Base-by-base conservation (phyloP, 805 yeast species). In the Metschnikowia bowlesiae region DNA sequence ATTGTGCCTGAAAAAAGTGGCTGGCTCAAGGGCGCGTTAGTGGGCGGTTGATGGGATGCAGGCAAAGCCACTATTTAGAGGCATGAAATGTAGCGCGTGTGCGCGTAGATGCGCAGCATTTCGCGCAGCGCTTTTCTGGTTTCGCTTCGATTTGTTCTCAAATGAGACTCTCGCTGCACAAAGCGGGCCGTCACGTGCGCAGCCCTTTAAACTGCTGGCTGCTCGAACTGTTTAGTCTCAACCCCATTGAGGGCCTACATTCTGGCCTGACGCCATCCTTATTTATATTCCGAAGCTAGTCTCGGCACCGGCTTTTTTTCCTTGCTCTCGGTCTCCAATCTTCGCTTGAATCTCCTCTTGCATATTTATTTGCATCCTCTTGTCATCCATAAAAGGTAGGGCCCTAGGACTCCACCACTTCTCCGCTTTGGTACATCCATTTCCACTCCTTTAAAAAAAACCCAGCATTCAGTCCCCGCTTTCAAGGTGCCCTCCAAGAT, bases 91-190 rank as follows among this genome's bases (percentile, higher is more conserved):
- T 26, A 34, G 45, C 38, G 45, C 38, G 38, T 6, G 30, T 28
- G 39, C 39, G 33, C 26, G 28, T 14, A 29, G 16, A 32, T 16
- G 40, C 14, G 28, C 40, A 13, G 26, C 33, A 18, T 31, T 13
- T 18, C 9, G 37, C 36, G 30, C 37, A 14, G 36, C 31, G 22
- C 29, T 11, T 11, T 29, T 18, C 44, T 31, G 32, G 14, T 44
- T 26, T 14, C 26, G 32, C 40, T 26, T 26, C 33, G 22, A n/a
- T 28, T 34, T 44, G 33, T 35, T 44, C 46, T 35, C 26, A 44
- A 44, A 42, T 35, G 33, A 35, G 46, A 36, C 40, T 35, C 29
- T 44, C 40, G 46, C 46, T 26, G 46, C 39, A 43, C 37, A 22
- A 26, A 18, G 39, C 39, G 29, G 7, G 8, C 11, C 39, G 11